These are phyloP conservation scores for Cutaneotrichosporon sp. DNA, from an alignment of 1,284 basidiomycete genomes.

Conservation along the genomic window DNA sequence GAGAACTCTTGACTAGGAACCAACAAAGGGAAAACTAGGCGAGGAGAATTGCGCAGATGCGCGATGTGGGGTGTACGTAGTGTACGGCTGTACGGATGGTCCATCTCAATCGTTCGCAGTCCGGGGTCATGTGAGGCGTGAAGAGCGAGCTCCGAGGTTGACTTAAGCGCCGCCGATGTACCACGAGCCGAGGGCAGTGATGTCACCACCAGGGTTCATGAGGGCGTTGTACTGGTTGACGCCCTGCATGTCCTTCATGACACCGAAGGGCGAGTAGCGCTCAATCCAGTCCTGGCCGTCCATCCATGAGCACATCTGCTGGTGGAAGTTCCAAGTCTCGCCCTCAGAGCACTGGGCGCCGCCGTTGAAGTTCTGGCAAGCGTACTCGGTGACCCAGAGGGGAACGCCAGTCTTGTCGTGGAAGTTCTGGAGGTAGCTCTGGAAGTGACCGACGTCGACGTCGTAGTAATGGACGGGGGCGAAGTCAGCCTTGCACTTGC, in stretches of 20 bases:
- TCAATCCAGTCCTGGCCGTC: constrained; percentile 56
- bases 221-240: constrained; percentile 61
- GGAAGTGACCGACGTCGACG: constrained; percentile 29
- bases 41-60: too few relatives aligned
- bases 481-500: constrained; percentile 35
- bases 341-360: constrained; percentile 58
- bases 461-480: constrained; percentile 48
- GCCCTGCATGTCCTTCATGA: constrained; percentile 63
- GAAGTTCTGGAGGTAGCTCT: constrained; percentile 45
- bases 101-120: too few relatives aligned
- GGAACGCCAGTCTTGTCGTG: constrained; percentile 29
- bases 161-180: constrained; percentile 11
- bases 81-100: too few relatives aligned
- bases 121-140: too few relatives aligned
- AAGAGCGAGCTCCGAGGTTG: too few relatives aligned
- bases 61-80: too few relatives aligned
- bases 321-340: constrained; percentile 56
- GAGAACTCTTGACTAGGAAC: too few relatives aligned
- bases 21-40: too few relatives aligned
- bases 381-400: constrained; percentile 48
- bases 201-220: constrained; percentile 40
- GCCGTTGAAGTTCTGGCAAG: constrained; percentile 60
- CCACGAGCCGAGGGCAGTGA: constrained; percentile 43
- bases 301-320: constrained; percentile 56
- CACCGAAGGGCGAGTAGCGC: constrained; percentile 66